Evolutionary conservation across 176 grass and related monocot species (phyloP).

Genomic region (Elaeis guineensis): DNA sequence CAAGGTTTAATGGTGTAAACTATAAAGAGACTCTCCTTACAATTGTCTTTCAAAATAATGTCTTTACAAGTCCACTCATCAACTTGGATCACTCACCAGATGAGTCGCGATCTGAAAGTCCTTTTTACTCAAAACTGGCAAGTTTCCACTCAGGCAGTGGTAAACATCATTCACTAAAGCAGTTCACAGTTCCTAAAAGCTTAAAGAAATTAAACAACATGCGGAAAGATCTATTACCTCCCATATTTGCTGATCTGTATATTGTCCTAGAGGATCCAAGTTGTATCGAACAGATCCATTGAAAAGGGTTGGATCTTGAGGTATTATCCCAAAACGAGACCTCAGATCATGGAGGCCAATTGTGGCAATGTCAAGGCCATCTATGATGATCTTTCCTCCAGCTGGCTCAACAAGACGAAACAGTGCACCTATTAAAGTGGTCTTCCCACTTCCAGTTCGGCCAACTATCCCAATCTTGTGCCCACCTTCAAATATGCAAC

Average conservation of each 20-base stretch:
- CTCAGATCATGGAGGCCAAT: slow-evolving; percentile 32
- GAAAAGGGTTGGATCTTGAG: slow-evolving; percentile 39
- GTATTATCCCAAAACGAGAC: slow-evolving; percentile 36
- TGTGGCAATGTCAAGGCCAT: slow-evolving; percentile 21
- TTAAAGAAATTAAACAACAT: too few relatives aligned
- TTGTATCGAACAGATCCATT: slow-evolving; percentile 33
- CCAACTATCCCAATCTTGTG: slow-evolving; percentile 40
- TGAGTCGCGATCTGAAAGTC: too few relatives aligned
- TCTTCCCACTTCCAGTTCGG: slow-evolving; percentile 40
- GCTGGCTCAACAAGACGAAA: slow-evolving; percentile 37
- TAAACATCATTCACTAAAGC: too few relatives aligned
- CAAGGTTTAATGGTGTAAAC: too few relatives aligned
- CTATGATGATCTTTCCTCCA: slow-evolving; percentile 34
- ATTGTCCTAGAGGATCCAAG: slow-evolving; percentile 30
- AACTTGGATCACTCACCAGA: too few relatives aligned
- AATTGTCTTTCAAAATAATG: too few relatives aligned
- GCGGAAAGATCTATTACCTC: slow-evolving; percentile 15
- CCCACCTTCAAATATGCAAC: slow-evolving; percentile 31
- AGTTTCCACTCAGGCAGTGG: too few relatives aligned
- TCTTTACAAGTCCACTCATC: too few relatives aligned
- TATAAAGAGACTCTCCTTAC: too few relatives aligned
- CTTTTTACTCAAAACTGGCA: too few relatives aligned
- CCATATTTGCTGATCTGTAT: slow-evolving; percentile 23
- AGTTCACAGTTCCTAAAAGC: too few relatives aligned
- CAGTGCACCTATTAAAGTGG: slow-evolving; percentile 31